Percentiles rank a stretch among this genome's conserved stretches.
Evolutionary conservation across 1,284 basidiomycete species (phyloP).

Genomic region (Cutaneotrichosporon daszewskae): DNA sequence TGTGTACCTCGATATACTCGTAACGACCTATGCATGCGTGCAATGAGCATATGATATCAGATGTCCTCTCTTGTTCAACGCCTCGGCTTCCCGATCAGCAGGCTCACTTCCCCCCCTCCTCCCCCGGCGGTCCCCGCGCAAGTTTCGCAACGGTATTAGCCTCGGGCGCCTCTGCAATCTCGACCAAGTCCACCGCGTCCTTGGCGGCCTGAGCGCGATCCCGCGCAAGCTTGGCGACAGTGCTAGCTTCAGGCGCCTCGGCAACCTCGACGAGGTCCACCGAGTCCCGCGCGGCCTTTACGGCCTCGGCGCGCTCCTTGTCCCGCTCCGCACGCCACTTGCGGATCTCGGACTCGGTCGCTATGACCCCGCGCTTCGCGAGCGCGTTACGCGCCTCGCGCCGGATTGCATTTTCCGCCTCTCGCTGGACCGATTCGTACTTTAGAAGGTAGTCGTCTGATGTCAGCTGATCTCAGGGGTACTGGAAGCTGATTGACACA

Average conservation of each 20-base stretch:
- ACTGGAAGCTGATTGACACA: not conserved
- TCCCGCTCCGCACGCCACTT: conserved; percentile 62
- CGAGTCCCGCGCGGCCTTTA: not conserved
- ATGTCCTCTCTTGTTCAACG: not conserved
- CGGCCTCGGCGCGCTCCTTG: conserved; percentile 17
- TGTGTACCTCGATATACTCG: too few species aligned
- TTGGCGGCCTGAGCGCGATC: not conserved
- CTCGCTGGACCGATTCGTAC: conserved; percentile 62
- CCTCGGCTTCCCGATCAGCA: not conserved
- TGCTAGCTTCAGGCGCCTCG: conserved; percentile 4
- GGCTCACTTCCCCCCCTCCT: too few species aligned
- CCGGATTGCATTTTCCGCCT: conserved; percentile 63
- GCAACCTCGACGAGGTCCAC: conserved; percentile 4
- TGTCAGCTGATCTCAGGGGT: conserved; percentile 4
- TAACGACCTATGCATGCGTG: too few species aligned
- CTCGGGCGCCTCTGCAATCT: not conserved
- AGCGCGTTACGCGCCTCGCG: conserved; percentile 69
- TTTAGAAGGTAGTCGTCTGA: conserved; percentile 65
- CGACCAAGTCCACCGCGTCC: not conserved
- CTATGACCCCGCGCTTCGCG: conserved; percentile 59
- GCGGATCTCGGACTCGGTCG: conserved; percentile 73
- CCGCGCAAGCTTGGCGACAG: conserved; percentile 3
- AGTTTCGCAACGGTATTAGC: not conserved
- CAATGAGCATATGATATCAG: not conserved
- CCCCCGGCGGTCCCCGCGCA: too few species aligned